Conservation (phyloP, 306 rosid genomes). For the Styphnolobium japonicum region DNA sequence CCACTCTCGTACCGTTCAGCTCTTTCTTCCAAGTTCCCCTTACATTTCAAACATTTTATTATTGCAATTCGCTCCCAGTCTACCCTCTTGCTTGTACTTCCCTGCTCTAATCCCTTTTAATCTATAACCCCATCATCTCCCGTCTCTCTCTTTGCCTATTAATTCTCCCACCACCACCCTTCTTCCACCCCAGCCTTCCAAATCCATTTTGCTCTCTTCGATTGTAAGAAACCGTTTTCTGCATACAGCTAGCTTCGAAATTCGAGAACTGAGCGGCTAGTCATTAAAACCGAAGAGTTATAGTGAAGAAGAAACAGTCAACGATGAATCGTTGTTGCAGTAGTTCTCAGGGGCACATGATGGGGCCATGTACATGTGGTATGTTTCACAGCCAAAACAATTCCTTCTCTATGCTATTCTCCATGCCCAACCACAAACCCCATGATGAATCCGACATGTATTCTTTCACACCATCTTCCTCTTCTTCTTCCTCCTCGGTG, state of each 20-base stretch:
- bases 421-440: conserved; percentile 51
- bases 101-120: background rate
- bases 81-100: conserved; percentile 3
- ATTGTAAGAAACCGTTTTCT: background rate
- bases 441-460: conserved; percentile 36
- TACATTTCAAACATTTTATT: conserved; percentile 44
- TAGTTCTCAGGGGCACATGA: conserved; percentile 54
- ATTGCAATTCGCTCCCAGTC: conserved; percentile 16
- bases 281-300: no score
- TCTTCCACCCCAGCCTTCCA: background rate
- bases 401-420: conserved; percentile 59
- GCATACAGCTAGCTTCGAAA: no score
- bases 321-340: conserved; percentile 73
- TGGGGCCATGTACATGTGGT: conserved; percentile 69
- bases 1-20: conserved; percentile 24
- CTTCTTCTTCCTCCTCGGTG: conserved; percentile 62
- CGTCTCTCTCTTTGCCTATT: background rate
- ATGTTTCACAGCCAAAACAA: conserved; percentile 50
- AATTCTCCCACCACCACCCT: background rate
- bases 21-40: conserved; percentile 12
- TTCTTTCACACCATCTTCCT: conserved; percentile 36
- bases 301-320: background rate
- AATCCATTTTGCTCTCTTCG: background rate
- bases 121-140: background rate
- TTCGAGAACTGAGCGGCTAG: no score